phyloP scores from a whole-genome alignment of 371 early-diverging fungal genomes.

The Mucor irregularis region DNA sequence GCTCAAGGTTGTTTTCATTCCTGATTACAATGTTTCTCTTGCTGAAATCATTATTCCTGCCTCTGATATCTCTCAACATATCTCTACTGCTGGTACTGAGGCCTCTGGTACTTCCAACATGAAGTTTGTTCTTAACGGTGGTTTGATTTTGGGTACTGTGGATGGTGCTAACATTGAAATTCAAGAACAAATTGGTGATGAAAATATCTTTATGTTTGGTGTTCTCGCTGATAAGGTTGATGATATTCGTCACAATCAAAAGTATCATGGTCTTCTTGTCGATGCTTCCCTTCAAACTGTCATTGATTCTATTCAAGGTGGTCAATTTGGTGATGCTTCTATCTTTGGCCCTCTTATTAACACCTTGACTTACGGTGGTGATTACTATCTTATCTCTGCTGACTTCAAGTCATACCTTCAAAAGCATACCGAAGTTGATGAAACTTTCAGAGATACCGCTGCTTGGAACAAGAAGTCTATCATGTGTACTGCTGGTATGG shows the following conservation, averaged over 20 bases:
- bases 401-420: constrained; percentile 86
- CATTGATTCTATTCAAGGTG: constrained; percentile 71
- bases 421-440: constrained; percentile 76
- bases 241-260: constrained; percentile 84
- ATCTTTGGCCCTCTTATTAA: constrained; percentile 76
- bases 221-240: constrained; percentile 84
- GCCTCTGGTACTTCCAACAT: constrained; percentile 96
- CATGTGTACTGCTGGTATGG: constrained; percentile 87
- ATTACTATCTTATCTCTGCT: constrained; percentile 85
- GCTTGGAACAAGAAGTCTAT: constrained; percentile 86
- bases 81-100: constrained; percentile 93
- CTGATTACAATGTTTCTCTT: constrained; percentile 92
- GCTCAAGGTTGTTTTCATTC: constrained; percentile 92
- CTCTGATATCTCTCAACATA: constrained; percentile 92
- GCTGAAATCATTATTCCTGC: constrained; percentile 92
- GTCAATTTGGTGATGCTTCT: constrained; percentile 77
- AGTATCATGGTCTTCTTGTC: constrained; percentile 73
- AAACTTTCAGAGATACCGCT: constrained; percentile 70
- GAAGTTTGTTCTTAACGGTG: constrained; percentile 96
- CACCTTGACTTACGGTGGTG: constrained; percentile 79
- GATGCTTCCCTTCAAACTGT: constrained; percentile 78
- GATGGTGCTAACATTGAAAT: constrained; percentile 96
- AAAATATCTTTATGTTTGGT: constrained; percentile 95
- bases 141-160: constrained; percentile 85
- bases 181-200: constrained; percentile 89